Evolutionary conservation across 305 asterid genomes (phyloP).

Genomic region (Solanum aculeatissimum): DNA sequence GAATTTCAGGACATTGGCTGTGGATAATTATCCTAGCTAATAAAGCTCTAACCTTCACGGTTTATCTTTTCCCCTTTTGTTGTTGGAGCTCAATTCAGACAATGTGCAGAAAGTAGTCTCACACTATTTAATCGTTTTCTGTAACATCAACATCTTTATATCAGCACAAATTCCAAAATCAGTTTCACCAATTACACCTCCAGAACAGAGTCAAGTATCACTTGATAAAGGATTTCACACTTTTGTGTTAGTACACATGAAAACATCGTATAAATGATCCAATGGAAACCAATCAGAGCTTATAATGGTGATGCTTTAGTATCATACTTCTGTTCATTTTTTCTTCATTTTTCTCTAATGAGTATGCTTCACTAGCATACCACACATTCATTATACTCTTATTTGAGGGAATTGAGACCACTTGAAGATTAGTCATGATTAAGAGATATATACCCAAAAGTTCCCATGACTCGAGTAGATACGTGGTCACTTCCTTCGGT

Average conservation of each 20-base stretch:
- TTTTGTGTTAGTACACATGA: neutral
- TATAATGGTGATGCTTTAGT: neutral
- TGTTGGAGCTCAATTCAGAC: neutral
- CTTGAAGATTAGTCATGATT: neutral
- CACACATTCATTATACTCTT: neutral
- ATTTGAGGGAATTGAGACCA: neutral
- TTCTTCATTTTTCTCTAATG: neutral
- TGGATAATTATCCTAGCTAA: neutral
- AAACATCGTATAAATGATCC: neutral
- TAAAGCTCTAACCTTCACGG: neutral
- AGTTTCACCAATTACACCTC: neutral
- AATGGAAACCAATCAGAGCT: neutral
- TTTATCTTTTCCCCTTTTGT: neutral
- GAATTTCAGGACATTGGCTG: neutral
- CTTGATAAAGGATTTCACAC: neutral
- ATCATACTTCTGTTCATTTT: neutral
- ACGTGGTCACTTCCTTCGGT: constrained; percentile 82
- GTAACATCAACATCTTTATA: neutral
- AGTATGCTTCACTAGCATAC: neutral
- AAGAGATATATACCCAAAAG: constrained; percentile 68
- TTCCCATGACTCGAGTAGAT: constrained; percentile 97
- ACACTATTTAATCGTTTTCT: neutral
- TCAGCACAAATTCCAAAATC: neutral
- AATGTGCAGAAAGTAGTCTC: neutral
- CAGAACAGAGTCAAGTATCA: neutral